phyloP scores from a whole-genome alignment of 1,139 yeast species.

The Debaryomycetaceae sp. region DNA sequence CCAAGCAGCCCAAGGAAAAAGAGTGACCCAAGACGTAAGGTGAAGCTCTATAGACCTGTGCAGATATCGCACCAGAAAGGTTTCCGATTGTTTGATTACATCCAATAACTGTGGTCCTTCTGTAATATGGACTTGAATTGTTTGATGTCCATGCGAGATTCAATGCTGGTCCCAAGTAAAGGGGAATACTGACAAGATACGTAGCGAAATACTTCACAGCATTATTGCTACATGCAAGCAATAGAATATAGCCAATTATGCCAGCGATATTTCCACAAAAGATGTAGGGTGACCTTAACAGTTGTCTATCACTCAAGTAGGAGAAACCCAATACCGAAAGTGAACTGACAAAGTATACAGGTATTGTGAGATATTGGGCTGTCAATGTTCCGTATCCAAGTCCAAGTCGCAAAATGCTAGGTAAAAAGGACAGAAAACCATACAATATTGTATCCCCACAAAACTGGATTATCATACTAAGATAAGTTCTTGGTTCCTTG shows the following conservation, averaged over 20 bases:
- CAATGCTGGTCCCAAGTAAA: constrained; percentile 39
- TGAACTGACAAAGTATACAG: constrained; percentile 44
- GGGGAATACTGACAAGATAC: constrained; percentile 35
- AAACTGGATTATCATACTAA: constrained; percentile 40
- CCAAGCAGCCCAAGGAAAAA: constrained; percentile 29
- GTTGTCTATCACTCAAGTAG: constrained; percentile 32
- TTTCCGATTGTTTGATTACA: constrained; percentile 43
- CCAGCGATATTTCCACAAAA: constrained; percentile 22
- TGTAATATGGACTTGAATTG: constrained; percentile 42
- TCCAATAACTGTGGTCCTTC: constrained; percentile 45
- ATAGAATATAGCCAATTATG: constrained; percentile 35
- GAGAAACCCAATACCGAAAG: constrained; percentile 34
- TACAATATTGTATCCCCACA: constrained; percentile 45
- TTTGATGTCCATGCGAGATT: constrained; percentile 45
- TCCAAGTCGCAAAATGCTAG: constrained; percentile 37
- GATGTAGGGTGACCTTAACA: constrained; percentile 16
- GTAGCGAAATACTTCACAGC: constrained; percentile 48
- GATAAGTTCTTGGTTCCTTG: constrained; percentile 35
- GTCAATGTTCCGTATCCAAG: constrained; percentile 41
- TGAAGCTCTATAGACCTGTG: constrained; percentile 37
- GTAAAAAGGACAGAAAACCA: constrained; percentile 48
- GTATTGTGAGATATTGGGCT: constrained; percentile 49
- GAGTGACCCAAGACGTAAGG: constrained; percentile 35
- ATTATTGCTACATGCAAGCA: constrained; percentile 21
- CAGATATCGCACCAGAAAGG: constrained; percentile 44